Evolutionary conservation across 495 filamentous ascomycete species (phyloP), one percentile per base, ranked within the genome.

Genomic region (Penicillium verhagenii): DNA sequence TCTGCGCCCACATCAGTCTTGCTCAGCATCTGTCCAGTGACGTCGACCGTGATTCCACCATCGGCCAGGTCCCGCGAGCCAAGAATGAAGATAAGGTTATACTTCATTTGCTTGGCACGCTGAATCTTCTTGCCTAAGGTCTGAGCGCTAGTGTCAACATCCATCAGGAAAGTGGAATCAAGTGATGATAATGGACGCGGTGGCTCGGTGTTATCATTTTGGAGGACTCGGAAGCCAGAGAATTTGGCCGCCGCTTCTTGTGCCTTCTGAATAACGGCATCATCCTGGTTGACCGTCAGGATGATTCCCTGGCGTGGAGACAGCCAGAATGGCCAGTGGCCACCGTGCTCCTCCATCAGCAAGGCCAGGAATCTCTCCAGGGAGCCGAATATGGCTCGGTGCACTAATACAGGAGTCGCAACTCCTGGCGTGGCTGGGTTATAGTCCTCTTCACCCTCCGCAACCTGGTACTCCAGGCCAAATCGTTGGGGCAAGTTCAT

Each of bases 401-500:
- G 92, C 52, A 97, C 85, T 52, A 97, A 78, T 26, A 96, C 90
- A 11, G 92, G 92, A 6, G 82, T 81, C 7, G 87, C 88, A 29
- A 79, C 79, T 40, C 77, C 78, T 24, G 90, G 87, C 0, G 79
- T 74, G 37, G 82, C 85, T 0, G 88, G 88, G 4, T 89, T 85
- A n/a, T 92, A 89, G 29, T 88, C 83, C 44, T 70, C 65, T 58
- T 78, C 75, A 10, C 72, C 72, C 47, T 78, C 75, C 3, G 72
- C 65, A 19, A 78, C 75, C 50, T 80, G 69, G 65, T 96, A 97
- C 58, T 83, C 79, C 26, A 97, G 68, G 11, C 78, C 81, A 65
- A 97, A 96, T 11, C 91, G 82, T 59, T 87, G 86, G 1, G 92
- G 92, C 6, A 97, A 78, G 65, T 97, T 93, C 72, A 97, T 96